Evolutionary conservation across 768 basidiomycete species (phyloP).

Genomic region (Gymnopilus dilepis): DNA sequence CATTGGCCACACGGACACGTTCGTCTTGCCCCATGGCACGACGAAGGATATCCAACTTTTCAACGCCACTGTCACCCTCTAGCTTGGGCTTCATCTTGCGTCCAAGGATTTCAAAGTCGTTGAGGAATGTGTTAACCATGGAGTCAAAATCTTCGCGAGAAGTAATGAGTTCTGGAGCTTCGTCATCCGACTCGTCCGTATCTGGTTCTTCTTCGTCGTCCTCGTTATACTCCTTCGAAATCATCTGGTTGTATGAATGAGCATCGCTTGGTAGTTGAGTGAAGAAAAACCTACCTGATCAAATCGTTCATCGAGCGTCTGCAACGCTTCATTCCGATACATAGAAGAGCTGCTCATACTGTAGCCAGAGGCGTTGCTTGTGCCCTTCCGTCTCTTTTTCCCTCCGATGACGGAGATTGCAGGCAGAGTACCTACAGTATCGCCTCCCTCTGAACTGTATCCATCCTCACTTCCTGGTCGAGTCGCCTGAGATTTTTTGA

Average conservation of each 20-base stretch:
- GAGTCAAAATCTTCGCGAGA: constrained; percentile 87
- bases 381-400: constrained; percentile 71
- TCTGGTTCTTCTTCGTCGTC: constrained; percentile 45
- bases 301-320: constrained; percentile 90
- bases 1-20: constrained; percentile 50
- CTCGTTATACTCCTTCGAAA: constrained; percentile 81
- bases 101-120: constrained; percentile 89
- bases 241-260: constrained; percentile 50
- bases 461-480: constrained; percentile 54
- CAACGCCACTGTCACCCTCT: constrained; percentile 70
- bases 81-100: constrained; percentile 84
- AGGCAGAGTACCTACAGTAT: constrained; percentile 81
- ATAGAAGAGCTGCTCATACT: constrained; percentile 98
- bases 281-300: constrained; percentile 69
- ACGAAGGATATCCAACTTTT: constrained; percentile 83
- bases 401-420: constrained; percentile 79
- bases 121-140: constrained; percentile 93
- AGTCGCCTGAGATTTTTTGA: constrained; percentile 70
- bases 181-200: constrained; percentile 56
- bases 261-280: background rate
- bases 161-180: constrained; percentile 76
- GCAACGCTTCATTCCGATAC: constrained; percentile 88
- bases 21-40: constrained; percentile 76
- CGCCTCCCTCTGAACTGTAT: constrained; percentile 70
- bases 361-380: constrained; percentile 90